A percentile compares a stretch with the other conserved stretches of the same genome.
These are phyloP conservation scores for Fusarium heterosporum DNA, from an alignment of 2,329 filamentous ascomycete species.

Conservation along the genomic window DNA sequence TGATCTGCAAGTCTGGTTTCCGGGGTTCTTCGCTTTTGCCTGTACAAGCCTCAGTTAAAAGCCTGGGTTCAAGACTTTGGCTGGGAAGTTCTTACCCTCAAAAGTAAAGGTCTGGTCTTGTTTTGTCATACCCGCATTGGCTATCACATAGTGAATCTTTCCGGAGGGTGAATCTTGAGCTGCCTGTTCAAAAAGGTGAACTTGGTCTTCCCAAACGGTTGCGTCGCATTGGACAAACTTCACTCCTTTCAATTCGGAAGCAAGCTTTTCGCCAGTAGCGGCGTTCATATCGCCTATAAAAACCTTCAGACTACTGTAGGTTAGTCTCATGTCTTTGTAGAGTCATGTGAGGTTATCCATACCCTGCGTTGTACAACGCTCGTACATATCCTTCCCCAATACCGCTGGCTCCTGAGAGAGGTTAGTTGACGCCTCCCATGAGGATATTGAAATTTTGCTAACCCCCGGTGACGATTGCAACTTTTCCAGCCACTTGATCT, in stretches of 20 bases:
- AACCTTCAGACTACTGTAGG: background rate
- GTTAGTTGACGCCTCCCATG: too few species aligned
- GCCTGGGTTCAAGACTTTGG: fast-evolving
- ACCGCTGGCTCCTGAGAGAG: background rate
- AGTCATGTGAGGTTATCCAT: background rate
- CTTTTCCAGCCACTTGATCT: background rate
- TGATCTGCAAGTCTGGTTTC: background rate
- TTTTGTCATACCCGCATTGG: slow-evolving; percentile 10
- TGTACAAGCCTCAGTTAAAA: background rate
- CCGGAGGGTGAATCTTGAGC: background rate
- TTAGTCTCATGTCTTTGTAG: too few species aligned
- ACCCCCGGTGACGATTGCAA: background rate
- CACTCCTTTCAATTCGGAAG: fast-evolving
- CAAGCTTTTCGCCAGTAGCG: background rate
- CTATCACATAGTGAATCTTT: background rate
- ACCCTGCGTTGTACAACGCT: background rate
- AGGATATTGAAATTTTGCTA: fast-evolving
- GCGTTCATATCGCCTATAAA: background rate
- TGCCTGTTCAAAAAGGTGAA: background rate
- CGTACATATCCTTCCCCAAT: slow-evolving; percentile 12
- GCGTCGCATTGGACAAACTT: background rate
- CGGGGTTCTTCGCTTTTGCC: background rate
- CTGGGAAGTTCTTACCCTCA: background rate
- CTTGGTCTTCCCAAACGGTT: slow-evolving; percentile 1
- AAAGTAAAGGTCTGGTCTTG: slow-evolving; percentile 3